Percentiles rank a stretch among this genome's conserved stretches.
Conservation (phyloP, 306 rosid genomes). For the Trifolium dubium region DNA sequence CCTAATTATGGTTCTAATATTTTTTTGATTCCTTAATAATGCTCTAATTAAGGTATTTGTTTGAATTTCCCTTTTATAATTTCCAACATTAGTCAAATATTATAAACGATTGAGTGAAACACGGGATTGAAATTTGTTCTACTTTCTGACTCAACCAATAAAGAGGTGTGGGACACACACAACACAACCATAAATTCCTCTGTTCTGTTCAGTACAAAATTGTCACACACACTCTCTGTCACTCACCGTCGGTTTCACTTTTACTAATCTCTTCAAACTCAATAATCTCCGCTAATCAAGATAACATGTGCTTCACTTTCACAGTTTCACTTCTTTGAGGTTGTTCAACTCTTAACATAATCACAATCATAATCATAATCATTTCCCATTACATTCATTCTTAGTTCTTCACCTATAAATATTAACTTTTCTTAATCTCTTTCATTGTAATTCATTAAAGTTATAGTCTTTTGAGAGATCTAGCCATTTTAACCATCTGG, state of each 20-base stretch:
- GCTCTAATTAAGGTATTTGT: no score
- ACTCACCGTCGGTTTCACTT: constrained; percentile 32
- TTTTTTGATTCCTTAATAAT: no score
- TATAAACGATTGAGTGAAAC: neutral
- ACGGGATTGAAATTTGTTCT: neutral
- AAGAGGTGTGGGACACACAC: neutral
- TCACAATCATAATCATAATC: constrained; percentile 20
- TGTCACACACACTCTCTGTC: constrained; percentile 27
- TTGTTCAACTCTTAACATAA: constrained; percentile 20
- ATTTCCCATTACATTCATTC: constrained; percentile 41
- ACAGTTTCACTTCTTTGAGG: constrained; percentile 39
- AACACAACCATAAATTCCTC: neutral
- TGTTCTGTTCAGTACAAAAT: constrained; percentile 43
- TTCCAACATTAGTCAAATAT: no score
- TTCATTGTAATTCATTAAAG: constrained; percentile 24
- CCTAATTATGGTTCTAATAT: no score
- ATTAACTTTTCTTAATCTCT: neutral
- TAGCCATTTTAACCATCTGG: constrained; percentile 42
- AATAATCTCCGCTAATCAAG: constrained; percentile 36
- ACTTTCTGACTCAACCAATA: neutral
- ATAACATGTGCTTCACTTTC: constrained; percentile 41
- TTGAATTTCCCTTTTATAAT: no score
- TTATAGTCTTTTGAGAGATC: constrained; percentile 52
- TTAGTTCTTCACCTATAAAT: constrained; percentile 35
- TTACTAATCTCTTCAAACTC: constrained; percentile 19